These are phyloP conservation scores for Aspergillus sp. DNA, from an alignment of 2,329 filamentous ascomycete genomes.

Conservation along the genomic window DNA sequence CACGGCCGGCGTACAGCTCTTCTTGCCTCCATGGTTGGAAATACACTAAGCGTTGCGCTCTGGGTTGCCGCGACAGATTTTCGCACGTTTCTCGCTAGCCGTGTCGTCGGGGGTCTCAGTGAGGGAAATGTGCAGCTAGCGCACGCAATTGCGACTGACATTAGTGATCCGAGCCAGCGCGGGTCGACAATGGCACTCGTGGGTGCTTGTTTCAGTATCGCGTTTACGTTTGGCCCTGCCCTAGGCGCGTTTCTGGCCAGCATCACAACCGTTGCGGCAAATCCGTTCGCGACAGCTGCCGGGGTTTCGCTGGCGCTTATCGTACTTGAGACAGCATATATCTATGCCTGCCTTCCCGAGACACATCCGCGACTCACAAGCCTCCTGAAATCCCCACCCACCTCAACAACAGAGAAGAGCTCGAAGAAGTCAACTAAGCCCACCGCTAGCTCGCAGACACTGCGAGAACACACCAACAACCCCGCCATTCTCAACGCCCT, in stretches of 20 bases:
- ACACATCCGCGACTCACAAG: conserved; percentile 65
- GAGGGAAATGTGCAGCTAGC: conserved; percentile 97
- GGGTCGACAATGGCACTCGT: conserved; percentile 95
- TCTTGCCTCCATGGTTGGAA: conserved; percentile 87
- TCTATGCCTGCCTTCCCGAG: conserved; percentile 83
- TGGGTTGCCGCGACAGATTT: conserved; percentile 96
- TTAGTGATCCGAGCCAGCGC: conserved; percentile 80
- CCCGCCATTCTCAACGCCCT: conserved; percentile 78
- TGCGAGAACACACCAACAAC: conserved; percentile 69
- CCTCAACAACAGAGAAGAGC: conserved; percentile 1
- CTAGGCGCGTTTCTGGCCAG: conserved; percentile 83
- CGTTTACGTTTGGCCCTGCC: conserved; percentile 93
- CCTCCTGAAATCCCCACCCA: conserved; percentile 24
- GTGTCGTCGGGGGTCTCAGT: conserved; percentile 86
- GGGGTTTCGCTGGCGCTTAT: conserved; percentile 84
- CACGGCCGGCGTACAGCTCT: conserved; percentile 85
- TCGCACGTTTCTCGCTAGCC: conserved; percentile 89
- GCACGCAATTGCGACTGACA: conserved; percentile 93
- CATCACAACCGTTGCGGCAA: conserved; percentile 74
- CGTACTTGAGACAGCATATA: conserved; percentile 80
- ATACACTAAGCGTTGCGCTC: conserved; percentile 86
- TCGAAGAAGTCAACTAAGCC: background rate
- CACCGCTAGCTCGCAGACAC: conserved; percentile 14
- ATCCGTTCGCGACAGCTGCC: conserved; percentile 91
- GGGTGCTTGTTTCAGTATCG: conserved; percentile 93